Evolutionary conservation across 2,329 filamentous ascomycete species (phyloP).

Genomic region (Diaporthe sp.): DNA sequence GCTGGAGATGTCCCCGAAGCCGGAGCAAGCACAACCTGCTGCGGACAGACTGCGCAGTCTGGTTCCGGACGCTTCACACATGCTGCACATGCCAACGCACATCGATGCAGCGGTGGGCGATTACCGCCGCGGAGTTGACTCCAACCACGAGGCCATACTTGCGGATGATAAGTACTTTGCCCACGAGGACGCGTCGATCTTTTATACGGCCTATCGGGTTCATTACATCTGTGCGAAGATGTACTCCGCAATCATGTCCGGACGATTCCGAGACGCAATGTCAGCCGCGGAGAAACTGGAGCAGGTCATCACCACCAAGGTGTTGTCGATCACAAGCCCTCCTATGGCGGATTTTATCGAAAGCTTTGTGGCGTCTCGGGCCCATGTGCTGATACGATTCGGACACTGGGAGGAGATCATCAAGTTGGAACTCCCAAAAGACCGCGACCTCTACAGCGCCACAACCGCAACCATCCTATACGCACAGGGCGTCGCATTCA

Average conservation of each 20-base stretch:
- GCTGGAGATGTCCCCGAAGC: neutral
- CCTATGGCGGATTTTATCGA: neutral
- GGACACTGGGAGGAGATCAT: neutral
- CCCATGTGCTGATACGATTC: neutral
- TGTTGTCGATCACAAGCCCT: neutral
- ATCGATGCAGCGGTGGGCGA: neutral
- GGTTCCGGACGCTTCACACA: neutral
- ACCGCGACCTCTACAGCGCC: neutral
- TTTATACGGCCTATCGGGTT: neutral
- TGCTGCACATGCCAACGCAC: slow-evolving; percentile 3
- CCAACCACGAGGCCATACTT: neutral
- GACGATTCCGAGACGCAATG: neutral
- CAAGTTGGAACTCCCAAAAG: neutral
- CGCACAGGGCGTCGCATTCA: neutral
- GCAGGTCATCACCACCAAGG: neutral
- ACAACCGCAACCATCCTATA: neutral
- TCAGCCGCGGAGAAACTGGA: neutral
- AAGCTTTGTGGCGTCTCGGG: neutral
- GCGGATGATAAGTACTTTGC: neutral
- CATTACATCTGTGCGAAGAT: neutral
- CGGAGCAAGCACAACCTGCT: neutral
- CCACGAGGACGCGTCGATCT: neutral
- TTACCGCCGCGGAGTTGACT: slow-evolving; percentile 1
- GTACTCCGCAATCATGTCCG: neutral
- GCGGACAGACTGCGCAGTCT: neutral